Percentiles rank a stretch among this genome's conserved stretches.
These are phyloP conservation scores for Drechslera avenae DNA, from an alignment of 2,329 filamentous ascomycete genomes.

Conservation along the genomic window DNA sequence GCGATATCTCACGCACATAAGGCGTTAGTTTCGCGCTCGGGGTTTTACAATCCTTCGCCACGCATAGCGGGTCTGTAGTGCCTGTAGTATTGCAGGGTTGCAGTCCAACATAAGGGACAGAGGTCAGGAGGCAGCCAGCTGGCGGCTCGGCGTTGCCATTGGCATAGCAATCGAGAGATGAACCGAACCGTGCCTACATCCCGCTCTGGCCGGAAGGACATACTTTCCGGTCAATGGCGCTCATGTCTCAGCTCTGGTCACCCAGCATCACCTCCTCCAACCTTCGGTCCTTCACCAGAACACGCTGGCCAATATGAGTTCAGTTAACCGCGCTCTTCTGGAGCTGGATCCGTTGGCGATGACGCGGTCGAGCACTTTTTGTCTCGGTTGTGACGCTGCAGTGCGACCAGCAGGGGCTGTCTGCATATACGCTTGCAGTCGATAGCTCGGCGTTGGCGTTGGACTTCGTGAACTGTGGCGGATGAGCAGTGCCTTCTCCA, in stretches of 20 bases:
- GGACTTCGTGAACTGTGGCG: too few species aligned
- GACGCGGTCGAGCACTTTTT: slow-evolving; percentile 1
- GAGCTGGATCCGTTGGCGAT: background rate
- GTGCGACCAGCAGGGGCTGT: background rate
- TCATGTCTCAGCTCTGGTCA: slow-evolving; percentile 4
- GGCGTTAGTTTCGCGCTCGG: background rate
- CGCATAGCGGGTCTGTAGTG: background rate
- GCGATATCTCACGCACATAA: background rate
- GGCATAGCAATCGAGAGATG: background rate
- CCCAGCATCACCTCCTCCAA: slow-evolving; percentile 2
- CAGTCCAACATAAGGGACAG: background rate
- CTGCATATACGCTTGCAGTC: slow-evolving; percentile 4
- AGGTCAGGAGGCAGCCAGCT: background rate
- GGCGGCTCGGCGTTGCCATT: background rate
- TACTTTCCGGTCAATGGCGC: slow-evolving; percentile 1
- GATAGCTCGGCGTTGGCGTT: slow-evolving; percentile 1
- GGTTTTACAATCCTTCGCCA: background rate
- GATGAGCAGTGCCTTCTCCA: slow-evolving; percentile 4
- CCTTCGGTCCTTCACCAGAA: slow-evolving; percentile 3
- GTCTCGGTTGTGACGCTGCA: slow-evolving; percentile 6
- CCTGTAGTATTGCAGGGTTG: slow-evolving; percentile 1
- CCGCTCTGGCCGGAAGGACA: slow-evolving; percentile 2
- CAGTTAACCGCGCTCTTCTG: background rate
- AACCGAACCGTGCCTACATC: background rate
- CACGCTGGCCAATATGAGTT: slow-evolving; percentile 2